Conservation (phyloP, 768 basidiomycete species). For the Psilocybe subaeruginosa region DNA sequence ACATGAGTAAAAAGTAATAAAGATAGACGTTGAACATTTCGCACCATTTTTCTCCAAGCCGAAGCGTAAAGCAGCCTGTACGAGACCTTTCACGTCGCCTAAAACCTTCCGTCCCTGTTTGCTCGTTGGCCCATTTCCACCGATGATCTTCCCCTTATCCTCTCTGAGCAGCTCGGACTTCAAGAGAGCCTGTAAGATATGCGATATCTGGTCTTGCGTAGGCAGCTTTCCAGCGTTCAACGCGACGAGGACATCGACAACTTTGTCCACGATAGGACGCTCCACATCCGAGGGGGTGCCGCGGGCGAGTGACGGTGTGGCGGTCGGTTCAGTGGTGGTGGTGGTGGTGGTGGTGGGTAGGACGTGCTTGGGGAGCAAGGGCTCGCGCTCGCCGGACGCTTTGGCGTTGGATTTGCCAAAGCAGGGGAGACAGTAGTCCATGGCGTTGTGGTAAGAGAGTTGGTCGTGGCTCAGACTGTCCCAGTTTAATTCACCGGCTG, state of each 20-base stretch:
- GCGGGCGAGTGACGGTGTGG: background rate
- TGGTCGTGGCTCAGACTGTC: background rate
- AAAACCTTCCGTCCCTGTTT: constrained; percentile 31
- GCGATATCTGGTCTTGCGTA: constrained; percentile 37
- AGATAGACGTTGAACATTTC: constrained; percentile 1
- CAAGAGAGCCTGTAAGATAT: constrained; percentile 27
- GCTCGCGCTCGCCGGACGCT: constrained; percentile 20
- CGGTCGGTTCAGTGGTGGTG: background rate
- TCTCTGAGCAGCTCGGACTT: constrained; percentile 29
- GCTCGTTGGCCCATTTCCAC: constrained; percentile 31
- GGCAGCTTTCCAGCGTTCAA: constrained; percentile 42
- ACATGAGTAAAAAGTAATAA: background rate
- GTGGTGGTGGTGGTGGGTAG: background rate
- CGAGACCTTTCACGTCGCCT: constrained; percentile 27
- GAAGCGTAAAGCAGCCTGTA: constrained; percentile 35
- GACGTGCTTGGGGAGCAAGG: constrained; percentile 18
- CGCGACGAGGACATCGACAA: constrained; percentile 37
- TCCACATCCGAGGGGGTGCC: background rate
- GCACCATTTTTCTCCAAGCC: constrained; percentile 42
- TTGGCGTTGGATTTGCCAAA: constrained; percentile 14
- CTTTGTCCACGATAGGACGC: constrained; percentile 28
- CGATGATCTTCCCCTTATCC: constrained; percentile 6
- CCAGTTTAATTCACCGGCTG: constrained; percentile 9
- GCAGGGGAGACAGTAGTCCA: constrained; percentile 25
- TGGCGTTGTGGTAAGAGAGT: background rate